Percentiles rank a stretch among this genome's conserved stretches.
Conservation (phyloP, 345 rosid genomes). For the Salix viminalis region DNA sequence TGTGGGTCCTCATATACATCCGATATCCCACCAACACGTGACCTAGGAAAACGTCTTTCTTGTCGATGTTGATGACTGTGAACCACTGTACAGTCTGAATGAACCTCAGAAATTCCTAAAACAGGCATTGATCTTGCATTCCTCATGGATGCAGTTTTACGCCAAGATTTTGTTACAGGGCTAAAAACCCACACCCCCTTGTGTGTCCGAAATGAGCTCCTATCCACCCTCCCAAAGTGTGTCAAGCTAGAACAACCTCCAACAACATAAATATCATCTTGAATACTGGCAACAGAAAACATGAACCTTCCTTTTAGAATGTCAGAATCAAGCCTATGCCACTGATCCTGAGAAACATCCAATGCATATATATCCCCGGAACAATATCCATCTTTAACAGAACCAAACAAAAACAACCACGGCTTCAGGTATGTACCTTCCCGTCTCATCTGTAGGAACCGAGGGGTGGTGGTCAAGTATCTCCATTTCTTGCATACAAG, state of each 20-base stretch:
- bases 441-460: conserved; percentile 69
- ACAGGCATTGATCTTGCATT: conserved; percentile 80
- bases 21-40: conserved; percentile 64
- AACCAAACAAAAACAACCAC: conserved; percentile 86
- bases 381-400: conserved; percentile 73
- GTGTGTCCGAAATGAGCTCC: conserved; percentile 79
- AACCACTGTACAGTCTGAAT: conserved; percentile 44
- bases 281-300: conserved; percentile 73
- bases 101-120: conserved; percentile 66
- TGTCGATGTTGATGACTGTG: conserved; percentile 58
- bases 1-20: conserved; percentile 98
- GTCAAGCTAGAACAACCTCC: conserved; percentile 85
- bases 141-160: conserved; percentile 73
- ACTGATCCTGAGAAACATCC: conserved; percentile 66
- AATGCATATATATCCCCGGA: conserved; percentile 77
- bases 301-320: conserved; percentile 73
- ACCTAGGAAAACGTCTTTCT: conserved; percentile 63
- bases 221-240: conserved; percentile 62
- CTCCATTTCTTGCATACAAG: conserved; percentile 97
- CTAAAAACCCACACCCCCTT: conserved; percentile 73
- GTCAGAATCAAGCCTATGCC: conserved; percentile 72
- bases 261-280: conserved; percentile 70
- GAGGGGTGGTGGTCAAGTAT: conserved; percentile 56
- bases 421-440: conserved; percentile 69
- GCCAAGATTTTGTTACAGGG: conserved; percentile 80